Evolutionary conservation across 2,329 filamentous ascomycete genomes (phyloP).

Genomic region (Chaetomium sp.): DNA sequence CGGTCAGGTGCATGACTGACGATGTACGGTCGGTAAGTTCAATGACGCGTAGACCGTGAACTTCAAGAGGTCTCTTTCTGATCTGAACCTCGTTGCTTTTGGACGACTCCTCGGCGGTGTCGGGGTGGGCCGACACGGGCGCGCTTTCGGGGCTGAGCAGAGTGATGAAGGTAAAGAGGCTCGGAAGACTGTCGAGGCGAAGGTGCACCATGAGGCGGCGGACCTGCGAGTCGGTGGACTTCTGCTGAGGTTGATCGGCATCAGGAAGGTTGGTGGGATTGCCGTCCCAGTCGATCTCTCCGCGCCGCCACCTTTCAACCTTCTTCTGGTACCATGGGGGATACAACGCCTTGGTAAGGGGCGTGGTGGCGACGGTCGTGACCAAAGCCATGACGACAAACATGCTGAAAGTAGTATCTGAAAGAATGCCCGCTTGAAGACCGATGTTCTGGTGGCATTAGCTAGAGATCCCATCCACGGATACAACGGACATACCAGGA

Average conservation of each 20-base stretch:
- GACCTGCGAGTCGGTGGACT: slow-evolving; percentile 47
- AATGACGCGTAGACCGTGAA: slow-evolving; percentile 70
- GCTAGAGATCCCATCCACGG: neutral
- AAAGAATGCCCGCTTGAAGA: slow-evolving; percentile 79
- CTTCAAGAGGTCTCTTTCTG: slow-evolving; percentile 60
- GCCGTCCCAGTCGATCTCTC: slow-evolving; percentile 84
- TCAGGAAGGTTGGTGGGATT: slow-evolving; percentile 43
- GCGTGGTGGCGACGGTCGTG: slow-evolving; percentile 82
- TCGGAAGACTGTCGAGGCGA: slow-evolving; percentile 80
- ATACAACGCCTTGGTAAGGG: slow-evolving; percentile 72
- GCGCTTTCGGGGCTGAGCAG: slow-evolving; percentile 59
- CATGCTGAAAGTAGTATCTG: slow-evolving; percentile 81
- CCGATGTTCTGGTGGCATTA: slow-evolving; percentile 62
- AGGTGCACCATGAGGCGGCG: slow-evolving; percentile 76
- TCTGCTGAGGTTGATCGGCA: slow-evolving; percentile 32
- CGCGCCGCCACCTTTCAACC: slow-evolving; percentile 64
- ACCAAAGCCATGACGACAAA: slow-evolving; percentile 92
- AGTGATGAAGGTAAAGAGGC: slow-evolving; percentile 79
- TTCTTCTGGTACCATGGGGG: slow-evolving; percentile 63
- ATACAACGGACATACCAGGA: slow-evolving; percentile 63
- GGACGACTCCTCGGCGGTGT: slow-evolving; percentile 34
- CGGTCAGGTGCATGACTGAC: slow-evolving; percentile 90
- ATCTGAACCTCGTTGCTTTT: slow-evolving; percentile 25
- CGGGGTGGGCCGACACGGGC: slow-evolving; percentile 23
- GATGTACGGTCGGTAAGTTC: slow-evolving; percentile 91